These are phyloP conservation scores for Sordariomycetes sp. DNA, from an alignment of 2,329 filamentous ascomycete genomes.

Conservation along the genomic window DNA sequence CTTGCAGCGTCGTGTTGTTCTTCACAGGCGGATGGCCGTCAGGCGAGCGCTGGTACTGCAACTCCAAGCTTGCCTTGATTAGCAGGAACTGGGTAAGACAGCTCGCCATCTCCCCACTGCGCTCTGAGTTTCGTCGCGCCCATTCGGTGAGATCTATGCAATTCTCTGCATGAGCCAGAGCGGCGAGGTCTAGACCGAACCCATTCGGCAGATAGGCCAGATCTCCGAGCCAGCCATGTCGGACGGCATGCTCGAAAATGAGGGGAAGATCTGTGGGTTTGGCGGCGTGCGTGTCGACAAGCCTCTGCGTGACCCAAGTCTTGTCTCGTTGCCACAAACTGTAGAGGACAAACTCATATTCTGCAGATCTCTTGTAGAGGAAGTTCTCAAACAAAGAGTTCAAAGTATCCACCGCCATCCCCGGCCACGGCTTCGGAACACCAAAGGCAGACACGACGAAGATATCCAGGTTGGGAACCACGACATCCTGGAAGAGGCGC, in stretches of 20 bases:
- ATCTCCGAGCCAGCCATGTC: conserved; percentile 74
- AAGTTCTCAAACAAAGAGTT: conserved; percentile 74
- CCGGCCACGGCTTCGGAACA: conserved; percentile 64
- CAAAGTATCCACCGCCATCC: conserved; percentile 61
- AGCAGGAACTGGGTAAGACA: conserved; percentile 68
- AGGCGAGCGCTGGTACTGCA: conserved; percentile 57
- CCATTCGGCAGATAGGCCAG: conserved; percentile 68
- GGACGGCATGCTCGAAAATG: conserved; percentile 51
- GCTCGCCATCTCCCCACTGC: conserved; percentile 52
- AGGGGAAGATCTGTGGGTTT: conserved; percentile 39
- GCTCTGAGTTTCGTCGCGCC: conserved; percentile 58
- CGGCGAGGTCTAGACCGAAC: conserved; percentile 77
- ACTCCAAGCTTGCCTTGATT: conserved; percentile 74
- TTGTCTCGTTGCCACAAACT: conserved; percentile 86
- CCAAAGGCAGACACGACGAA: conserved; percentile 69
- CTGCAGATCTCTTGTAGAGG: conserved; percentile 60
- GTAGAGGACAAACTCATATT: conserved; percentile 81
- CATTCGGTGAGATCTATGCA: conserved; percentile 72
- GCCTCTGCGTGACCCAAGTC: conserved; percentile 68
- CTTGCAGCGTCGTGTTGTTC: conserved; percentile 62
- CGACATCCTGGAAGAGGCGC: conserved; percentile 51
- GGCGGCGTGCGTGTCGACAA: conserved; percentile 71
- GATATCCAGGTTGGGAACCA: conserved; percentile 62
- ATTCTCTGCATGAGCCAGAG: conserved; percentile 68
- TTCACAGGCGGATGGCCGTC: conserved; percentile 41